Percentiles rank a stretch among this genome's conserved stretches.
Evolutionary conservation across 2,329 filamentous ascomycete genomes (phyloP).

Genomic region (Aspergillus alliaceus): DNA sequence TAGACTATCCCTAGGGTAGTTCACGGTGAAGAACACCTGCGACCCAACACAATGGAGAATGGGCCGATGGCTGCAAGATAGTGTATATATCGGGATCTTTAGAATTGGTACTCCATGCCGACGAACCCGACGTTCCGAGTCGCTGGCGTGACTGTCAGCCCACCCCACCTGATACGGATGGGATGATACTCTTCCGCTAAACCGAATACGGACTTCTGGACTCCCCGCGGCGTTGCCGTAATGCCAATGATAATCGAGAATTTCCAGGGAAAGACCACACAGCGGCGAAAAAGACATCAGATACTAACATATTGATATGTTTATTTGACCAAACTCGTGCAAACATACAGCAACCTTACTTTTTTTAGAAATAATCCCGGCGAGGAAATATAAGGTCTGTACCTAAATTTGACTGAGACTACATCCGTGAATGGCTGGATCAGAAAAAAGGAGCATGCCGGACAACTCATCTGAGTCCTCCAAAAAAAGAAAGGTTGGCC

Average conservation of each 20-base stretch:
- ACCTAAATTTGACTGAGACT: not conserved
- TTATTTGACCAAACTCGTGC: not conserved
- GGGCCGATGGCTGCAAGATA: constrained; percentile 1
- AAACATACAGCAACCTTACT: not conserved
- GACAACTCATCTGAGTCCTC: constrained; percentile 21
- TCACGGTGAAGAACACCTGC: not conserved
- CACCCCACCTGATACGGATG: constrained; percentile 2
- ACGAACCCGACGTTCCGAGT: not conserved
- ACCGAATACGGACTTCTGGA: constrained; percentile 9
- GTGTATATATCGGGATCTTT: not conserved
- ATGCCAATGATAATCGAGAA: constrained; percentile 5
- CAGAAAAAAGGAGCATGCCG: constrained; percentile 34
- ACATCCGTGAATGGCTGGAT: constrained; percentile 23
- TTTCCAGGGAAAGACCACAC: constrained; percentile 5
- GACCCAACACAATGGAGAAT: not conserved
- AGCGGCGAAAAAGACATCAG: not conserved
- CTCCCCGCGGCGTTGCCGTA: not conserved
- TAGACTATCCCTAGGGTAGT: not conserved
- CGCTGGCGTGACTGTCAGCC: constrained; percentile 6
- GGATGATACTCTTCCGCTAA: constrained; percentile 11
- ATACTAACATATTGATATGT: not conserved
- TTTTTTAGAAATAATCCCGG: constrained; percentile 6
- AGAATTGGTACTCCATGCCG: not conserved
- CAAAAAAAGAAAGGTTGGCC: constrained; percentile 37
- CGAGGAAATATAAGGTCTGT: not conserved